Evolutionary conservation across 352 stramenopile species (phyloP), one percentile per base, ranked within the genome.

Genomic region (Phytopythium chamaehyphon): DNA sequence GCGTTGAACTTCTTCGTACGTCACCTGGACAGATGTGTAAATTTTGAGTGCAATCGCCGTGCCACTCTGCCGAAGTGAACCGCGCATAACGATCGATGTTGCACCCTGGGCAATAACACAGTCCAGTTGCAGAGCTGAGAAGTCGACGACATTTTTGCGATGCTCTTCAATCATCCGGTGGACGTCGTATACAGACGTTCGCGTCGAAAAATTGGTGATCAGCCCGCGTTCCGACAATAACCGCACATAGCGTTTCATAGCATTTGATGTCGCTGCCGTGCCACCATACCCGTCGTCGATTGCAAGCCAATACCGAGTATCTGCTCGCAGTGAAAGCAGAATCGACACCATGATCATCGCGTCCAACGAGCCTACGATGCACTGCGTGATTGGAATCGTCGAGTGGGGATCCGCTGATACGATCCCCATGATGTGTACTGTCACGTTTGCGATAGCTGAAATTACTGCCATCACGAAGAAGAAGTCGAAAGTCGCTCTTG

Each of bases 151-250:
- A 18, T 80, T 90, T 40, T 93, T 79, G 1, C 75, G 65, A 42
- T 90, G 81, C 48, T 91, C 79, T 49, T 95, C 84, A 22, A 95
- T 95, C 82, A 95, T 91, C 37, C 76, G 82, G 35, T 95, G 84
- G 2, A 95, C 84, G 51, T 95, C 83, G 61, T 95, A 95, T 21
- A 95, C 84, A 0, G 82, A 93, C 16, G 84, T 95, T 16, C 80
- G 82, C 4, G 84, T 95, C 8, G 84, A 95, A 52, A 93, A 95
- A 43, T 88, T 91, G 11, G 83, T 93, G 45, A 93, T 88, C 74
- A 93, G 88, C 18, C 84, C 84, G 51, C 77, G 78, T 37, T 95
- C 84, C 9, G 84, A 81, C 0, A 95, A 61, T 26, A 90, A 65
- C 11, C 71, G 78, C 61, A 91, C 69, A 39, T 90, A 92, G 8